Percentiles rank a stretch among this genome's conserved stretches.
These are phyloP conservation scores for Hypoxylon trugodes DNA, from an alignment of 495 filamentous ascomycete species.

Conservation along the genomic window DNA sequence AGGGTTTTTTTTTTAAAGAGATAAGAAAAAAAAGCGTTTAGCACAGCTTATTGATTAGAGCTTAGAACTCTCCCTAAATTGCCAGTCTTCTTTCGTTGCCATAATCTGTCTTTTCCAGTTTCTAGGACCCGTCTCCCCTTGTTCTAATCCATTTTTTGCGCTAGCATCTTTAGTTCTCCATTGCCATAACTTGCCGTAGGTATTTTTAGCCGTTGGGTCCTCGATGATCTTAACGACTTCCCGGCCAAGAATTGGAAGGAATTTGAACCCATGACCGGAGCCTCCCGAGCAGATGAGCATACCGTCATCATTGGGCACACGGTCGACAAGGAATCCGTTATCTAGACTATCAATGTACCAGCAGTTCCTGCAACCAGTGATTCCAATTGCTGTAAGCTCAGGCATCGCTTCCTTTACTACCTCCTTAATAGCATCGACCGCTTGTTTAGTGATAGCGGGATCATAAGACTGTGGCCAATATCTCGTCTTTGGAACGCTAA, in stretches of 20 bases:
- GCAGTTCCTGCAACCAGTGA: conserved; percentile 65
- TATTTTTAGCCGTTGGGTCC: conserved; percentile 11
- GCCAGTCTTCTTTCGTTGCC: conserved; percentile 19
- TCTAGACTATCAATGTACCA: conserved; percentile 72
- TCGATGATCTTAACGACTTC: conserved; percentile 64
- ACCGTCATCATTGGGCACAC: conserved; percentile 64
- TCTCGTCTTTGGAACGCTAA: conserved; percentile 46
- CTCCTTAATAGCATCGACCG: conserved; percentile 34
- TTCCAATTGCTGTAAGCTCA: conserved; percentile 37
- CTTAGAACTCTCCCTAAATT: not conserved
- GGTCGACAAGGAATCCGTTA: conserved; percentile 70
- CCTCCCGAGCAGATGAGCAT: conserved; percentile 79
- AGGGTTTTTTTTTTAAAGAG: no score
- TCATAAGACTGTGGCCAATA: conserved; percentile 38
- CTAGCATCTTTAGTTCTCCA: conserved; percentile 8
- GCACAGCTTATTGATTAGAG: no score
- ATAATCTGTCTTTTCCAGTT: conserved; percentile 25
- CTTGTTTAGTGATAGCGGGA: conserved; percentile 21
- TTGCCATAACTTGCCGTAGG: conserved; percentile 13
- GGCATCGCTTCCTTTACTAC: conserved; percentile 47
- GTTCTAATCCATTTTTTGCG: conserved; percentile 11
- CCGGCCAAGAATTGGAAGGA: conserved; percentile 76
- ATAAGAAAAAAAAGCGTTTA: no score
- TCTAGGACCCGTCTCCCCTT: conserved; percentile 18
- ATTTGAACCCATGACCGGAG: conserved; percentile 80